Percentiles rank a stretch among this genome's conserved stretches.
Evolutionary conservation across 805 yeast species (phyloP).

Genomic region (Saturnispora zaruensis): DNA sequence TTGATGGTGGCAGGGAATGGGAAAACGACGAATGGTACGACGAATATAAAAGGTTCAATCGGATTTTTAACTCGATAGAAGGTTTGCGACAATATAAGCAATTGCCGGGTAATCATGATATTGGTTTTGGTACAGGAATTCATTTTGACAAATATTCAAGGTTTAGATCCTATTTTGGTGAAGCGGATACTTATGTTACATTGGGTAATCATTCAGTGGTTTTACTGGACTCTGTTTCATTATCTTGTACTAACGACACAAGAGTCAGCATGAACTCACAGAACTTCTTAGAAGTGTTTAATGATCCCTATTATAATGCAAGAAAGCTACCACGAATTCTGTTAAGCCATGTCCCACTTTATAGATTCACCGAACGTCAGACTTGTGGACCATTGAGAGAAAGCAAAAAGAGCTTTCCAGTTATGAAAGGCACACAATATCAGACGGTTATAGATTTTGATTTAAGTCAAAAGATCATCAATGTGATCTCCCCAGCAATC

Average conservation of each 20-base stretch:
- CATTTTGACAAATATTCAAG: slow-evolving; percentile 47
- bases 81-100: slow-evolving; percentile 30
- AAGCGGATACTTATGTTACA: slow-evolving; percentile 43
- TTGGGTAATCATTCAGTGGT: slow-evolving; percentile 69
- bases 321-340: slow-evolving; percentile 51
- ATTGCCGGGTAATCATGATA: slow-evolving; percentile 94
- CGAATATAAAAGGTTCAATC: slow-evolving; percentile 62
- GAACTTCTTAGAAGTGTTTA: slow-evolving; percentile 39
- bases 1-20: slow-evolving; percentile 93
- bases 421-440: slow-evolving; percentile 71
- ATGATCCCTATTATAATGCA: slow-evolving; percentile 14
- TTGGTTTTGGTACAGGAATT: slow-evolving; percentile 81
- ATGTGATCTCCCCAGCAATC: slow-evolving; percentile 52
- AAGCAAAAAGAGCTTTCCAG: slow-evolving; percentile 52
- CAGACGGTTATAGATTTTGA: slow-evolving; percentile 75
- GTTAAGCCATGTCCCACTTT: slow-evolving; percentile 83
- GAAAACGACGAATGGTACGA: slow-evolving; percentile 50
- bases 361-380: slow-evolving; percentile 52
- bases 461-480: slow-evolving; percentile 50
- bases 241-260: slow-evolving; percentile 49
- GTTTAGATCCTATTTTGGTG: slow-evolving; percentile 69
- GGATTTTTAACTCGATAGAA: slow-evolving; percentile 41
- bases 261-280: slow-evolving; percentile 40
- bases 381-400: slow-evolving; percentile 76
- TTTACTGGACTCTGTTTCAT: slow-evolving; percentile 73